Percentiles rank a stretch among this genome's conserved stretches.
Evolutionary conservation across 202 grass and related monocot species (phyloP).

Genomic region (Panicum virgatum): DNA sequence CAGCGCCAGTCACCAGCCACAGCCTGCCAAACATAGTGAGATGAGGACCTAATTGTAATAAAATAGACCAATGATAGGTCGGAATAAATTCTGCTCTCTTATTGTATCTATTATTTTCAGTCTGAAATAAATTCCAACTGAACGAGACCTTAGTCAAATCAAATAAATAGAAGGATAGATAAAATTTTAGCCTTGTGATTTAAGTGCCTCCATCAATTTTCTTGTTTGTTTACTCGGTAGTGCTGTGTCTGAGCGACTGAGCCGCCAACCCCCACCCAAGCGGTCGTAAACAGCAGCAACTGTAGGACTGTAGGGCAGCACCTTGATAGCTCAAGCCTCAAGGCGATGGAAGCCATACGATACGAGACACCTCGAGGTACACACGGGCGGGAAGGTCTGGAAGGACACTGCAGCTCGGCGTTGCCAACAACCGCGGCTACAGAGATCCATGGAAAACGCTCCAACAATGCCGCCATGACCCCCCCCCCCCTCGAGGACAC

Average conservation of each 20-base stretch:
- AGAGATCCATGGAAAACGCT: neutral
- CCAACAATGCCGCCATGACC: neutral
- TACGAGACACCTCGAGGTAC: neutral
- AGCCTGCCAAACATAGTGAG: too few species aligned
- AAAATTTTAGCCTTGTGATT: neutral
- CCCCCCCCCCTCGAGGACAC: neutral
- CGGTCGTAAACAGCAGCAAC: neutral
- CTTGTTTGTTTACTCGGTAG: neutral
- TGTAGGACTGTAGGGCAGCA: neutral
- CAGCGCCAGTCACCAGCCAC: too few species aligned
- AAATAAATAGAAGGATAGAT: too few species aligned
- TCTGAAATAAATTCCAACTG: too few species aligned
- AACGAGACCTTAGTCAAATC: too few species aligned
- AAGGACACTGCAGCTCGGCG: too few species aligned
- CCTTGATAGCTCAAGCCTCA: constrained; percentile 12
- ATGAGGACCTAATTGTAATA: too few species aligned
- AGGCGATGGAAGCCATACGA: neutral
- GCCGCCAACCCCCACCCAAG: neutral
- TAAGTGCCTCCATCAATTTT: neutral
- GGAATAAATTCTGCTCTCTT: too few species aligned
- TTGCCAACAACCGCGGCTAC: neutral
- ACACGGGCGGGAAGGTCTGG: neutral
- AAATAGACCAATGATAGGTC: too few species aligned
- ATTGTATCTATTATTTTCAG: too few species aligned
- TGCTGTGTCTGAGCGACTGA: neutral